phyloP scores from a whole-genome alignment of 805 yeast genomes.

The Sungouiozyma intestinalis region DNA sequence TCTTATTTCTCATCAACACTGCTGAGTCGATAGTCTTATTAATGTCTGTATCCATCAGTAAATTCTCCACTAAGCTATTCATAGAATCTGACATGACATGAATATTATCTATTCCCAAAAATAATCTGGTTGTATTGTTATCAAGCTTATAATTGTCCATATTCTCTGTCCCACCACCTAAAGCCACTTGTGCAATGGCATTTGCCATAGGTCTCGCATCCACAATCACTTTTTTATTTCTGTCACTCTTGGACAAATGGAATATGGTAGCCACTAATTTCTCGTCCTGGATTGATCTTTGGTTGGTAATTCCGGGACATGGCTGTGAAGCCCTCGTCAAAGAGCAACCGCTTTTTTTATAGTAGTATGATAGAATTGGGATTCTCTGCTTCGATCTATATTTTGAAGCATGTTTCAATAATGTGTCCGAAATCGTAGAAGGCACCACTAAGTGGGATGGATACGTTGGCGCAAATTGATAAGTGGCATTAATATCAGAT shows the following conservation, averaged over 20 bases:
- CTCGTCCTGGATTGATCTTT: slow-evolving; percentile 87
- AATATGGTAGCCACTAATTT: slow-evolving; percentile 66
- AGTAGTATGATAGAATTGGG: slow-evolving; percentile 73
- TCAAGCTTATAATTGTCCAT: slow-evolving; percentile 72
- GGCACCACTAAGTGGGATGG: slow-evolving; percentile 68
- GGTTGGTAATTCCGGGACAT: slow-evolving; percentile 77
- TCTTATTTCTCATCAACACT: not conserved
- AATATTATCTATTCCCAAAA: slow-evolving; percentile 86
- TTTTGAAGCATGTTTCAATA: slow-evolving; percentile 71
- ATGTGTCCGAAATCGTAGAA: slow-evolving; percentile 64
- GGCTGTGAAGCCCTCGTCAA: slow-evolving; percentile 92
- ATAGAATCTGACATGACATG: slow-evolving; percentile 90
- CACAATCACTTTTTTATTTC: slow-evolving; percentile 52
- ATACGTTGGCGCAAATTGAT: slow-evolving; percentile 63
- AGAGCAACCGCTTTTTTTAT: slow-evolving; percentile 57
- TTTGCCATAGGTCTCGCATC: slow-evolving; percentile 91
- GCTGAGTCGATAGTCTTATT: not conserved
- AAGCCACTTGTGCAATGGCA: slow-evolving; percentile 91
- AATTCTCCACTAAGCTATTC: slow-evolving; percentile 43
- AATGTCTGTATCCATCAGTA: slow-evolving; percentile 59
- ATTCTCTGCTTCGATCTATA: slow-evolving; percentile 79
- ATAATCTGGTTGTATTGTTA: slow-evolving; percentile 48
- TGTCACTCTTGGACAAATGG: slow-evolving; percentile 35
- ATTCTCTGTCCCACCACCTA: slow-evolving; percentile 96
- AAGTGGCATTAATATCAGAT: slow-evolving; percentile 52